Percentiles rank a stretch among this genome's conserved stretches.
phyloP scores from a whole-genome alignment of 2,329 filamentous ascomycete genomes.

The Rhynchosporium secalis region DNA sequence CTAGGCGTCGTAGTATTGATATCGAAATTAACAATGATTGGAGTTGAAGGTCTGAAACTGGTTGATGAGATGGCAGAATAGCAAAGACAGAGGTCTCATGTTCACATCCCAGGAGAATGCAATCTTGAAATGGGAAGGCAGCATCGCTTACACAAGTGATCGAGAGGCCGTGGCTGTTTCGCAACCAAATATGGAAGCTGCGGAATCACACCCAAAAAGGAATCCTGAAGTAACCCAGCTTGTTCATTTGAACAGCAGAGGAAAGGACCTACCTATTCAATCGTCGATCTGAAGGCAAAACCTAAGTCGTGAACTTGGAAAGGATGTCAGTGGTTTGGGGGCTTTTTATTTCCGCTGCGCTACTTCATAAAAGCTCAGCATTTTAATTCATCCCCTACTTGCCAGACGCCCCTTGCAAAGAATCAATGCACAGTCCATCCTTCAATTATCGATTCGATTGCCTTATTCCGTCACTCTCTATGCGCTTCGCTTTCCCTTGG shows the following conservation, averaged over 20 bases:
- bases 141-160: conserved; percentile 7
- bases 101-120: no score
- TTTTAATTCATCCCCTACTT: conserved; percentile 26
- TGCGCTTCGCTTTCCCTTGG: conserved; percentile 41
- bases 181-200: background rate
- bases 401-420: conserved; percentile 30
- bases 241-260: no score
- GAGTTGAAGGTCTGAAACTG: background rate
- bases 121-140: background rate
- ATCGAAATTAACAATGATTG: background rate
- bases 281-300: no score
- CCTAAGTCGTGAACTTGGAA: no score
- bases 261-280: background rate
- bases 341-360: conserved; percentile 29
- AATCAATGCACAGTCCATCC: conserved; percentile 22
- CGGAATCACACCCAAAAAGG: background rate
- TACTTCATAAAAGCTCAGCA: conserved; percentile 31
- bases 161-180: background rate
- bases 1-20: background rate
- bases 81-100: background rate
- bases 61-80: background rate
- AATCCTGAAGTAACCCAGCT: background rate
- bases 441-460: conserved; percentile 9
- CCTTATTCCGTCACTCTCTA: conserved; percentile 26
- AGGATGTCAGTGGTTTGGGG: conserved; percentile 16